Conservation (phyloP, 2,329 filamentous ascomycete genomes). For the Aspergillus bombycis region DNA sequence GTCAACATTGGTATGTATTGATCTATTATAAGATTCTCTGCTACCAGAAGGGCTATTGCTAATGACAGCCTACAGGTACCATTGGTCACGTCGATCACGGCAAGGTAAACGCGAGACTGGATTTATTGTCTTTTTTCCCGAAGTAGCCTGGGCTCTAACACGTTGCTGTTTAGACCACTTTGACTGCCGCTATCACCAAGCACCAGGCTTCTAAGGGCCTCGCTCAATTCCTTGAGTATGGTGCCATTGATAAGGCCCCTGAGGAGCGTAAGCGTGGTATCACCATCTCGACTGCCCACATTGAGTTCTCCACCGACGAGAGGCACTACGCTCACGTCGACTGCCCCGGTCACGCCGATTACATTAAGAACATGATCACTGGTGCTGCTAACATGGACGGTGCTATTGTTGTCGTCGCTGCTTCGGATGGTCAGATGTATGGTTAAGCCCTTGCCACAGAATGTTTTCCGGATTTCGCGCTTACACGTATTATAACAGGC, state of each 20-base stretch:
- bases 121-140: conserved; percentile 8
- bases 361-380: conserved; percentile 99
- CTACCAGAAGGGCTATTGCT: not conserved
- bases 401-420: conserved; percentile 97
- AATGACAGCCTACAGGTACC: conserved; percentile 62
- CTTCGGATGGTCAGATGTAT: conserved; percentile 96
- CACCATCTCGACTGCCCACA: conserved; percentile 97
- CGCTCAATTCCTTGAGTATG: conserved; percentile 95
- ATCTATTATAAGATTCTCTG: not conserved
- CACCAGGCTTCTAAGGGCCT: conserved; percentile 92
- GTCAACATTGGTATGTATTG: conserved; percentile 85
- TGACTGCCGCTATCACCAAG: conserved; percentile 99
- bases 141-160: conserved; percentile 16
- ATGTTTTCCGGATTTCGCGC: conserved; percentile 13
- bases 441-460: conserved; percentile 19
- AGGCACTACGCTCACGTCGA: conserved; percentile 99
- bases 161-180: conserved; percentile 71
- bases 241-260: conserved; percentile 96
- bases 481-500: conserved; percentile 52
- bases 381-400: conserved; percentile 99
- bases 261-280: conserved; percentile 99
- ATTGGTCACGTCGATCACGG: conserved; percentile 99
- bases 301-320: conserved; percentile 93
- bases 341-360: conserved; percentile 99
- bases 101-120: conserved; percentile 67